Percentiles rank a stretch among this genome's conserved stretches.
These are phyloP conservation scores for Dryadomyces quercivorus DNA, from an alignment of 2,329 filamentous ascomycete species.

Conservation along the genomic window DNA sequence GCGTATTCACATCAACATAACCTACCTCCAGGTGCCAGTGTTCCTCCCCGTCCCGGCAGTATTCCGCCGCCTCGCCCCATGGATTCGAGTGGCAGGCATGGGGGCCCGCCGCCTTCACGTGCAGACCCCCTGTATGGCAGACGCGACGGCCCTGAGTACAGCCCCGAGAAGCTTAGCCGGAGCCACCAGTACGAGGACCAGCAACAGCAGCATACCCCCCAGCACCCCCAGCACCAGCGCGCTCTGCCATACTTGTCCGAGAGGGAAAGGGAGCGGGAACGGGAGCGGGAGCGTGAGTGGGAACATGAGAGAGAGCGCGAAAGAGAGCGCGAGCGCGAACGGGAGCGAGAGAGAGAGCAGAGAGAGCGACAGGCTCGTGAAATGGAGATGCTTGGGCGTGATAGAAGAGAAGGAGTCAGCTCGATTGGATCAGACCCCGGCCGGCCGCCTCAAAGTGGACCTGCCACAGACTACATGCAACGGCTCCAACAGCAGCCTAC, in stretches of 20 bases:
- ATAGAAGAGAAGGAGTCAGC: constrained; percentile 27
- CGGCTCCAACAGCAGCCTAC: constrained; percentile 21
- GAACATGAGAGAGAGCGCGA: constrained; percentile 10
- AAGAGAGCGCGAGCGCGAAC: constrained; percentile 21
- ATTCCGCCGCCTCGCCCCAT: constrained; percentile 28
- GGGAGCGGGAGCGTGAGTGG: constrained; percentile 16
- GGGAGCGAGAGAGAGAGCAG: constrained; percentile 24
- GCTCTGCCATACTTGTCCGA: constrained; percentile 9
- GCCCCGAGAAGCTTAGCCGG: constrained; percentile 33
- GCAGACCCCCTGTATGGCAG: constrained; percentile 28
- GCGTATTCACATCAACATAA: constrained; percentile 36
- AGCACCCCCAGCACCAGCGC: constrained; percentile 9
- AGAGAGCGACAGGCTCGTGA: constrained; percentile 19
- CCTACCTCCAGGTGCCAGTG: constrained; percentile 29
- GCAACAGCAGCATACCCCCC: constrained; percentile 10
- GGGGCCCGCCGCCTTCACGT: constrained; percentile 12
- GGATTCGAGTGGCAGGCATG: constrained; percentile 30
- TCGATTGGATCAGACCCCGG: constrained; percentile 8
- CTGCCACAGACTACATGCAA: constrained; percentile 29
- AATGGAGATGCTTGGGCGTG: constrained; percentile 17
- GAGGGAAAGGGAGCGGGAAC: constrained; percentile 26
- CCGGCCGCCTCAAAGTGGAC: constrained; percentile 29
- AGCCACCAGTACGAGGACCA: constrained; percentile 40
- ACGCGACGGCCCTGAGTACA: constrained; percentile 39
- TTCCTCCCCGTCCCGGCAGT: constrained; percentile 36